Evolutionary conservation across 768 basidiomycete species (phyloP), one percentile per base, ranked within the genome.

Genomic region (Trametopsis cervina): DNA sequence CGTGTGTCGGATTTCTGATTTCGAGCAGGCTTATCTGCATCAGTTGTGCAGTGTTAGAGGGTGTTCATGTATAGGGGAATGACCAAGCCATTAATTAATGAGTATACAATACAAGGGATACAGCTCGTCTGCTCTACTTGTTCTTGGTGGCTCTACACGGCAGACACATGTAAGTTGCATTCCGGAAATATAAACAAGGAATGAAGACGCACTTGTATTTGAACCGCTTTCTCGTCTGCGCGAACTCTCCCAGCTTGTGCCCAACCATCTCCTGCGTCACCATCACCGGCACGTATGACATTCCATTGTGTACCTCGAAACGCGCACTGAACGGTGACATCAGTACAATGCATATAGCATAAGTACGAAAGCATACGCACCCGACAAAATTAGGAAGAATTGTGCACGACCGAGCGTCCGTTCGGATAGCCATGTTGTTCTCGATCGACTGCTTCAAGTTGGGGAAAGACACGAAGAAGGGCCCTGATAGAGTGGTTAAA

Each of bases 211-310:
- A 92, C 92, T 80, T 87, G 71, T 83, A 92, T 25, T 72, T 77
- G 65, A 93, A 94, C 46, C 78, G 78, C 66, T 91, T 93, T 70
- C 85, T 83, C 27, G 94, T 97, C 56, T 83, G 79, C 35, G 91
- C 71, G 65, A 98, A 97, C 72, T 97, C 93, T 45, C 95, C 95
- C 44, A 98, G 67, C 65, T 99, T 99, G 65, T 99, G 94, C 0
- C 95, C 95, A 1, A 99, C 91, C 95, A 98, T 98, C 65, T 97
- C 95, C 63, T 94, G 90, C 3, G 89, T 92, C 54, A 99, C 75
- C 38, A 75, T 67, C 35, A 99, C 85, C 0, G 93, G 93, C 4
- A 84, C 49, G 64, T 91, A 95, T 58, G 89, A 80, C 67, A 84
- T 90, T 27, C 95, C 95, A 56, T 97, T 97, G 67, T 99, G 93